Evolutionary conservation across 805 yeast species (phyloP).

Genomic region (Lipomyces chichibuensis): DNA sequence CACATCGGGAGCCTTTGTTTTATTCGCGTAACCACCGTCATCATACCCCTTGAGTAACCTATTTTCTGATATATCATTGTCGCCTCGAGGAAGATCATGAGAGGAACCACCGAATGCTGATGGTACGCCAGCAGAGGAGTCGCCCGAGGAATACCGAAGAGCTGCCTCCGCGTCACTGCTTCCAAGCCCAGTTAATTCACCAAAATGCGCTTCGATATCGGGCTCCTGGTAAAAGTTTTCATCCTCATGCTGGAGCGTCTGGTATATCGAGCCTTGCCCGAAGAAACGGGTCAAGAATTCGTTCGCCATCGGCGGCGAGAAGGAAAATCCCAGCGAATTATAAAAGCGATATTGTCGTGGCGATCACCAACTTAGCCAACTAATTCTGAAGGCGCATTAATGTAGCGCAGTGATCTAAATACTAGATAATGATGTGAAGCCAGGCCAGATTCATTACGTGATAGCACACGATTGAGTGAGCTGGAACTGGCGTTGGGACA

Average conservation of each 20-base stretch:
- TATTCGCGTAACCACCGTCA: not conserved
- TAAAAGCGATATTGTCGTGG: not conserved
- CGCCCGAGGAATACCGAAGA: slow-evolving; percentile 14
- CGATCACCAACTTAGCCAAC: not conserved
- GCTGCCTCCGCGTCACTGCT: slow-evolving; percentile 8
- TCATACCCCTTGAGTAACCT: not conserved
- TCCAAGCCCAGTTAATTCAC: slow-evolving; percentile 3
- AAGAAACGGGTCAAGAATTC: slow-evolving; percentile 32
- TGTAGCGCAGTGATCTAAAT: not conserved
- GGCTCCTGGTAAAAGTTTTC: slow-evolving; percentile 23
- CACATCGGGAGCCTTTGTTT: not conserved
- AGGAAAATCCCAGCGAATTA: not conserved
- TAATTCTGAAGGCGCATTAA: not conserved
- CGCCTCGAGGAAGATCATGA: not conserved
- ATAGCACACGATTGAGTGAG: not conserved
- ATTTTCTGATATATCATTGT: not conserved
- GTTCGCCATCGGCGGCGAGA: slow-evolving; percentile 6
- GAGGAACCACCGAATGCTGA: slow-evolving; percentile 18
- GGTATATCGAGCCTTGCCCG: slow-evolving; percentile 37
- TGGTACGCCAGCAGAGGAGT: slow-evolving; percentile 30
- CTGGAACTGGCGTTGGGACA: not conserved
- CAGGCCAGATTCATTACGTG: not conserved
- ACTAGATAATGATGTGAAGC: not conserved
- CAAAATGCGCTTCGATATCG: slow-evolving; percentile 33
- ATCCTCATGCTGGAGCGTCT: slow-evolving; percentile 31